Evolutionary conservation across 768 basidiomycete species (phyloP).

Genomic region (Pleurotus cornucopiae): DNA sequence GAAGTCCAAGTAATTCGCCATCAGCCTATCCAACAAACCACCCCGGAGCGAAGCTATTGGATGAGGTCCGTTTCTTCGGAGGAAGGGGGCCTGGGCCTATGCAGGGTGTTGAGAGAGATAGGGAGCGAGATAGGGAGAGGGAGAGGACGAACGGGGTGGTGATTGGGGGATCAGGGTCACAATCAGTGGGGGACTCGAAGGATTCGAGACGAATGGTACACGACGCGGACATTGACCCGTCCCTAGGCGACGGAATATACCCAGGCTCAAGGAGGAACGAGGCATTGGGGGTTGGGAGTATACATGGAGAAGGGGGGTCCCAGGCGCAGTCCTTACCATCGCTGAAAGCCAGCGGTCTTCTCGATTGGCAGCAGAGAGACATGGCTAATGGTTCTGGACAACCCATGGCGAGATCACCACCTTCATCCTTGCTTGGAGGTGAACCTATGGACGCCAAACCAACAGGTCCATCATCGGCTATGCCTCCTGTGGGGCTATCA

Average conservation of each 20-base stretch:
- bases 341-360: conserved; percentile 67
- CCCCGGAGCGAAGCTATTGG: conserved; percentile 27
- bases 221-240: conserved; percentile 11
- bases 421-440: conserved; percentile 18
- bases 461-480: conserved; percentile 29
- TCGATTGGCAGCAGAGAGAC: conserved; percentile 47
- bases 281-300: conserved; percentile 17
- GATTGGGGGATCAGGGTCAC: background rate
- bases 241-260: background rate
- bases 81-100: conserved; percentile 3
- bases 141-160: conserved; percentile 2
- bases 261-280: conserved; percentile 10
- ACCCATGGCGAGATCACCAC: conserved; percentile 1
- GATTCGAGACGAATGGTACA: background rate
- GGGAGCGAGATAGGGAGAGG: conserved; percentile 12
- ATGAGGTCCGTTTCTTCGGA: conserved; percentile 29
- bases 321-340: conserved; percentile 54
- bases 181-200: background rate
- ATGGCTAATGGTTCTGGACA: conserved; percentile 15
- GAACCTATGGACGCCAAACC: conserved; percentile 21
- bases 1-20: conserved; percentile 4
- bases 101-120: conserved; percentile 11
- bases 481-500: conserved; percentile 59
- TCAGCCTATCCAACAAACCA: conserved; percentile 22
- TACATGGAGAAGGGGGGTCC: conserved; percentile 21